A percentile compares a stretch with the other conserved stretches of the same genome.
These are phyloP conservation scores for Metschnikowia chrysomelidarum DNA, from an alignment of 805 yeast species.

Conservation along the genomic window DNA sequence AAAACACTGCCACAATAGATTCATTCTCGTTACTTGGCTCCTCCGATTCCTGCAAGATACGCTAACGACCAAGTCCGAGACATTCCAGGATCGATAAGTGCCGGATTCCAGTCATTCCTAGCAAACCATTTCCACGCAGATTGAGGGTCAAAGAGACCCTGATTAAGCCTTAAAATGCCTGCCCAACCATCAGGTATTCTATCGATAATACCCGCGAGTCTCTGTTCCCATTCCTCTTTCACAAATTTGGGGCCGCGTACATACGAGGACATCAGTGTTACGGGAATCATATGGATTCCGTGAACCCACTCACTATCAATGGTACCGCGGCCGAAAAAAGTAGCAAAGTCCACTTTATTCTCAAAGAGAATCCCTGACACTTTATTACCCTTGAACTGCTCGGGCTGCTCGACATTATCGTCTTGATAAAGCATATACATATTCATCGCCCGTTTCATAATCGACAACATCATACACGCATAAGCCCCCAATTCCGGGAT, in stretches of 20 bases:
- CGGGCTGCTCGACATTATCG: conserved; percentile 56
- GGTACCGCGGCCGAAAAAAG: conserved; percentile 70
- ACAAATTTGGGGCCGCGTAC: conserved; percentile 55
- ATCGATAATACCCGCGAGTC: conserved; percentile 44
- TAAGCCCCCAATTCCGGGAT: conserved; percentile 52
- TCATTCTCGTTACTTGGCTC: no score
- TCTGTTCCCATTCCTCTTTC: conserved; percentile 61
- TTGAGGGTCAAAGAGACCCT: conserved; percentile 70
- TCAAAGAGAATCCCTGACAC: conserved; percentile 76
- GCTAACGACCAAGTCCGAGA: conserved; percentile 85
- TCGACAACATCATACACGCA: conserved; percentile 59
- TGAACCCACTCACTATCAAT: conserved; percentile 62
- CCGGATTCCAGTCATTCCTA: conserved; percentile 48
- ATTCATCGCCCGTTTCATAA: conserved; percentile 53
- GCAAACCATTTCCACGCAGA: conserved; percentile 47
- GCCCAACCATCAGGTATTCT: conserved; percentile 66
- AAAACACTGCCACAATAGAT: no score
- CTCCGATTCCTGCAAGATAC: conserved; percentile 56
- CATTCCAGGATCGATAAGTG: conserved; percentile 77
- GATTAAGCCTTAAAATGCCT: conserved; percentile 68
- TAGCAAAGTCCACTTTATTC: conserved; percentile 69
- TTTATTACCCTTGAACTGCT: conserved; percentile 54
- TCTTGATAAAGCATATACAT: conserved; percentile 53
- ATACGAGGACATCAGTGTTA: conserved; percentile 64
- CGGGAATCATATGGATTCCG: conserved; percentile 76